Evolutionary conservation across 257 asterid species (phyloP), one percentile per base, ranked within the genome.

Genomic region (Cynanchum wilfordii): DNA sequence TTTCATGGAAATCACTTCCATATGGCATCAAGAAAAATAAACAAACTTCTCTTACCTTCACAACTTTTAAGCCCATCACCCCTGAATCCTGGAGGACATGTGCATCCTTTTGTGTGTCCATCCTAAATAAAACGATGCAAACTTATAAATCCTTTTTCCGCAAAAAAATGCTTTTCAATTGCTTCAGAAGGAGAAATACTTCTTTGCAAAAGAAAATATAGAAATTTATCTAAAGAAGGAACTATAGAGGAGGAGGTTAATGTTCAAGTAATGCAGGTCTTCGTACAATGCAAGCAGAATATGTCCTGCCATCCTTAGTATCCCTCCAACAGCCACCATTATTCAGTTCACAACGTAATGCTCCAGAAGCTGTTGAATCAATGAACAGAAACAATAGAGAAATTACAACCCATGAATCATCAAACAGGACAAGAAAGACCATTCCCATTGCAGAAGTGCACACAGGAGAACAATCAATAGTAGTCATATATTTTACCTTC

Each of bases 261-360:
- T 59, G 63, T 24, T 60, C 40, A 67, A 70, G 49, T n/a, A 59
- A 77, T 19, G 45, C 15, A 45, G 24, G 22, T 2, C 71, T 73
- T 82, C 99, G 84, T 84, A 94, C 99, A 72, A 82, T 70, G 88
- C 99, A 94, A 77, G 98, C 98, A 60, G 99, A 94, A 79, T 84
- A 88, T 40, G 96, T 87, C 78, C 78, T 81, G 66, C 97, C 97
- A 70, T 80, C 86, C 82, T 66, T 82, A 13, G 93, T 85, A 52
- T 81, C 90, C 76, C 78, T 89, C 99, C 99, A 94, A 80, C 99
- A 94, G 62, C 98, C 98, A 73, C 98, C 98, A 3, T 91, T 86
- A 68, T 88, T 89, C 73, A 94, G 73, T 79, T 75, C 95, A 81
- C 98, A 94, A 74, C 97, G 89, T 72, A 88, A 79, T 72, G 92